Base-by-base conservation (phyloP, 805 yeast species). In the Candida wancherniae region DNA sequence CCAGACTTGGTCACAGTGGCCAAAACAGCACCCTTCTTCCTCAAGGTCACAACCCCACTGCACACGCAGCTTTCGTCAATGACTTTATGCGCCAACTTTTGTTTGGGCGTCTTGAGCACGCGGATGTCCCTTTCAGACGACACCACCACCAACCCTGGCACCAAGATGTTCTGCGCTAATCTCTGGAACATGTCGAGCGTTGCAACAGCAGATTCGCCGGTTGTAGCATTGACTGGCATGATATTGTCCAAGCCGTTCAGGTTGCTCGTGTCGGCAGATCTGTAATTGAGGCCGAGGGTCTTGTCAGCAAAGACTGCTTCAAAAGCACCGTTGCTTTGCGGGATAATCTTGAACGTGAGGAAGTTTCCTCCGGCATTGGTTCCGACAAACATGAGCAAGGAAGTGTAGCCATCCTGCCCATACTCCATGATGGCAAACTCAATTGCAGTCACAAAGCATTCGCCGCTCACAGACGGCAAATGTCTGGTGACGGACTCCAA, bases 381-480 rank as follows among this genome's bases (percentile, higher is more conserved):
- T 15, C 97, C 97, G 9, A 79, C 82, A 15, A 74, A 57, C 57
- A 88, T 55, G 15, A 84, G 47, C 21, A 88, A 73, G n/a, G 86
- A 78, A 0, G 92, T 77, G 45, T 69, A 82, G 0, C 71, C 71
- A 34, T 83, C 92, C 17, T 72, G 75, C 1, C 78, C 83, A 30
- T 71, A 63, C 20, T 74, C 75, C 67, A 83, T 73, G 15, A 84
- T 80, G 0, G 88, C 71, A 53, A 88, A 85, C 42, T 85, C 87
- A 29, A 84, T 53, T 2, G 71, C 50, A 0, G 94, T 80, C 3
- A 80, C 71, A 39, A 44, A 47, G 36, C 64, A 57, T 12, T 43
- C 40, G 3, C 54, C 54, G 1, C 54, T 33, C 1, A 58, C 55
- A 4, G 66, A 54, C 1, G 62, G 61, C 4, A 64, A 43, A 26